phyloP scores from a whole-genome alignment of 169 alveolate genomes.

The Perkinsus marinus region DNA sequence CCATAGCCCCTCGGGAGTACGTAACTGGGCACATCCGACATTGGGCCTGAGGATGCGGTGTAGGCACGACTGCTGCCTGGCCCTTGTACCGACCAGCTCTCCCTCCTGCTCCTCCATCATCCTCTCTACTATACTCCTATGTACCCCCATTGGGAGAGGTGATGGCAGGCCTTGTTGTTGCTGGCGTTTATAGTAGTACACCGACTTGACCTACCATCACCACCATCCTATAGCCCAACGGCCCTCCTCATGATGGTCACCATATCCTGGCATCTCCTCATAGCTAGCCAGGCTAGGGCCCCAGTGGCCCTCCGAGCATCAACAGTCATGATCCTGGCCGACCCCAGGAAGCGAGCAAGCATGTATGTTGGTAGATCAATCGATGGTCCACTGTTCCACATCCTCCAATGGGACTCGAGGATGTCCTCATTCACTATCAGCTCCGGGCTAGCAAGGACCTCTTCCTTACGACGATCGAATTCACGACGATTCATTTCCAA shows the following conservation, averaged over 20 bases:
- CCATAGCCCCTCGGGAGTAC: background rate
- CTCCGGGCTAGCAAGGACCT: background rate
- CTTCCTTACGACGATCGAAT: background rate
- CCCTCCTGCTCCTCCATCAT: background rate
- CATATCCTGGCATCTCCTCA: background rate
- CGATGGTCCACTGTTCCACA: background rate
- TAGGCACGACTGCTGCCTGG: too few relatives aligned
- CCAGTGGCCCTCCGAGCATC: background rate
- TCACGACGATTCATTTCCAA: background rate
- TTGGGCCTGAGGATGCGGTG: background rate
- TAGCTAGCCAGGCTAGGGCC: background rate
- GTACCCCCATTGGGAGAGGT: background rate
- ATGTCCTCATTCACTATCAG: background rate
- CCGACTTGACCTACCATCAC: background rate
- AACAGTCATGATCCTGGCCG: background rate
- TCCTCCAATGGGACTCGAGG: background rate
- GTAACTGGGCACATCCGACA: background rate
- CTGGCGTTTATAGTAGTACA: background rate
- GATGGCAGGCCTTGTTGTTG: background rate
- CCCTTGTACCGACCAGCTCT: background rate
- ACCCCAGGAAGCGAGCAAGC: background rate
- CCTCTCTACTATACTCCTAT: background rate
- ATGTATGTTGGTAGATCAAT: background rate
- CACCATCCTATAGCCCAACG: background rate
- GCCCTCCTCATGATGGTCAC: background rate